phyloP scores from a whole-genome alignment of 1,284 basidiomycete genomes.

The Cutaneotrichosporon arboriforme region DNA sequence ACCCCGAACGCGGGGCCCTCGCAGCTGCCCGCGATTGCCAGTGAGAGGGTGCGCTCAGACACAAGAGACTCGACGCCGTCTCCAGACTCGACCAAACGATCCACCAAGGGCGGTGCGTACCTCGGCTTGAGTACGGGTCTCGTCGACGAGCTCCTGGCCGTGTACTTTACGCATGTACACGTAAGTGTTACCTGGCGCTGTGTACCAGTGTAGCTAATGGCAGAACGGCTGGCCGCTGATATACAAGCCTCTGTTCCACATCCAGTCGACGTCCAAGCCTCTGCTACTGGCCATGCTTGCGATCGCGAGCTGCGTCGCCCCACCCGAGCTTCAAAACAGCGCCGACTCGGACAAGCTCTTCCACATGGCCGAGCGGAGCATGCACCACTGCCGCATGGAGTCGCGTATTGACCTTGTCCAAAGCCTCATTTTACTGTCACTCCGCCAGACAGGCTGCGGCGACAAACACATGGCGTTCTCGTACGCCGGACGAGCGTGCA shows the following conservation, averaged over 20 bases:
- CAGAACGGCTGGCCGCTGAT: slow-evolving; percentile 46
- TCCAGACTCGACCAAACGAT: not conserved
- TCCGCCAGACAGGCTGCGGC: slow-evolving; percentile 49
- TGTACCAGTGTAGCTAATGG: not conserved
- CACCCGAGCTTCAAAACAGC: slow-evolving; percentile 4
- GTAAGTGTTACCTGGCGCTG: slow-evolving; percentile 15
- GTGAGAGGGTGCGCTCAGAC: too few species aligned
- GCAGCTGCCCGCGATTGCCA: too few species aligned
- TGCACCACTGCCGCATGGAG: slow-evolving; percentile 28
- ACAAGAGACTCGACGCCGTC: not conserved
- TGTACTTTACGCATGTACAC: slow-evolving; percentile 42
- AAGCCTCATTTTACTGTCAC: slow-evolving; percentile 45
- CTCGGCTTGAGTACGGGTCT: slow-evolving; percentile 21
- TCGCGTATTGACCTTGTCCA: slow-evolving; percentile 41
- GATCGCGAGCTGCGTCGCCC: slow-evolving; percentile 36
- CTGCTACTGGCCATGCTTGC: slow-evolving; percentile 41
- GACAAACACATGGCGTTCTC: slow-evolving; percentile 47
- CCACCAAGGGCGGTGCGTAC: slow-evolving; percentile 11
- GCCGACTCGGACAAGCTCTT: slow-evolving; percentile 55
- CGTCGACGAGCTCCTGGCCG: slow-evolving; percentile 33
- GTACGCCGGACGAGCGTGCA: slow-evolving; percentile 45
- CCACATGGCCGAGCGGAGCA: slow-evolving; percentile 29
- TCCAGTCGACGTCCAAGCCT: slow-evolving; percentile 25
- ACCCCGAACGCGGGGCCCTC: too few species aligned
- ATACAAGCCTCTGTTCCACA: slow-evolving; percentile 42